phyloP scores from a whole-genome alignment of 441 rosid species.

The Omphalea diandra region DNA sequence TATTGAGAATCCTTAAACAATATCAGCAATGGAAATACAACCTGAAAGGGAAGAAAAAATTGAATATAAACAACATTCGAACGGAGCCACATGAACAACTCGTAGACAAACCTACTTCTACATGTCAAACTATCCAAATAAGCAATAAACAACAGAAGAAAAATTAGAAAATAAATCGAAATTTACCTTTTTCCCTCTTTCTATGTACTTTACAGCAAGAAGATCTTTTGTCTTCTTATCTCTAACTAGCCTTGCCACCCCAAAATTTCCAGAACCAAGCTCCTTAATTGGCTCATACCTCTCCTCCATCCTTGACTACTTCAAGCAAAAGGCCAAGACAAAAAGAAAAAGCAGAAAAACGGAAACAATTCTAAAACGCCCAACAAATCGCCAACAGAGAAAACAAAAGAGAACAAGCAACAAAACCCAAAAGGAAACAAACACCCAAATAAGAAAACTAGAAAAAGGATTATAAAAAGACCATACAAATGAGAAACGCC shows the following conservation, averaged over 20 bases:
- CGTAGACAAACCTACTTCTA: neutral
- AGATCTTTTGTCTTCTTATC: constrained; percentile 64
- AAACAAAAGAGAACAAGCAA: neutral
- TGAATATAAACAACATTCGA: neutral
- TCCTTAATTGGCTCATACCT: constrained; percentile 58
- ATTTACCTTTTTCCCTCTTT: constrained; percentile 60
- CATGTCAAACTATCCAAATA: constrained; percentile 4
- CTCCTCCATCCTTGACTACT: constrained; percentile 46
- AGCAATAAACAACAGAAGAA: neutral
- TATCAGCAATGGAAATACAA: neutral
- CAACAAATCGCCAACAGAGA: neutral
- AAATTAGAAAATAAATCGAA: neutral
- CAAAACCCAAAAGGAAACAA: neutral
- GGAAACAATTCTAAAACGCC: neutral
- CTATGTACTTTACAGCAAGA: constrained; percentile 63
- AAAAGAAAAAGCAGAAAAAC: neutral
- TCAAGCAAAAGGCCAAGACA: neutral
- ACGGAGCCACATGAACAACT: neutral
- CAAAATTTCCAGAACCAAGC: constrained; percentile 60
- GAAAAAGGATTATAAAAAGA: neutral
- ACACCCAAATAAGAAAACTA: neutral
- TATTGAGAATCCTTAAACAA: neutral
- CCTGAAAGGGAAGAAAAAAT: neutral
- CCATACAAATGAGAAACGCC: neutral
- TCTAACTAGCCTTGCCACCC: constrained; percentile 59